Conservation (phyloP, 345 rosid genomes). For the Punica granatum region DNA sequence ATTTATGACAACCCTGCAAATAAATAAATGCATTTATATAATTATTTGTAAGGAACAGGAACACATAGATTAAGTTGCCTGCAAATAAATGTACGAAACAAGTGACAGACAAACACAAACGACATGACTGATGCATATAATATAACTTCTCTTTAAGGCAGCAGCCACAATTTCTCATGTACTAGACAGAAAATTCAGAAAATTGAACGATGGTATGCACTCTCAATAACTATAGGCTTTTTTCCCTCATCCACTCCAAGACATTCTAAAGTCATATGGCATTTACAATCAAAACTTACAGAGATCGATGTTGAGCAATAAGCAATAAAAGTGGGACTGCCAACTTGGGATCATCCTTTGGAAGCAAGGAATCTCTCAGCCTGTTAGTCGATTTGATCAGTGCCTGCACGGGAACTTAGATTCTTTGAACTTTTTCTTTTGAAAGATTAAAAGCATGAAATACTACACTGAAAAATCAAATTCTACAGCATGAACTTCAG, state of each 20-base stretch:
- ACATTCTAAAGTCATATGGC: background rate
- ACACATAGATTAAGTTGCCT: no score
- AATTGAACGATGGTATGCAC: background rate
- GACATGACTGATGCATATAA: background rate
- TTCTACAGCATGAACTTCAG: background rate
- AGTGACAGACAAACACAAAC: background rate
- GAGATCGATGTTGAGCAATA: slow-evolving; percentile 90
- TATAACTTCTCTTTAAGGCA: background rate
- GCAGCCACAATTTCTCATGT: background rate
- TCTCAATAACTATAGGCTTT: background rate
- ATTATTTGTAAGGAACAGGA: no score
- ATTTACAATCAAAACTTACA: slow-evolving; percentile 41
- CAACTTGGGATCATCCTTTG: slow-evolving; percentile 90
- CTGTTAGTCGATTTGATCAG: slow-evolving; percentile 87
- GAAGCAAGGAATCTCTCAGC: slow-evolving; percentile 83
- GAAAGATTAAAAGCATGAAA: background rate
- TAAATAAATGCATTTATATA: slow-evolving; percentile 6
- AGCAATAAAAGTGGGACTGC: slow-evolving; percentile 88
- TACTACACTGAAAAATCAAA: background rate
- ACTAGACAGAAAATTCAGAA: background rate
- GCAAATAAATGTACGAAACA: background rate
- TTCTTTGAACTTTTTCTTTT: background rate
- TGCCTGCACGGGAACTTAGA: slow-evolving; percentile 46
- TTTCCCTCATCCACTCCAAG: background rate
- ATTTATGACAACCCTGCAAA: slow-evolving; percentile 80